Evolutionary conservation across 257 asterid genomes (phyloP), one percentile per base, ranked within the genome.

Genomic region (Leonotis leonurus): DNA sequence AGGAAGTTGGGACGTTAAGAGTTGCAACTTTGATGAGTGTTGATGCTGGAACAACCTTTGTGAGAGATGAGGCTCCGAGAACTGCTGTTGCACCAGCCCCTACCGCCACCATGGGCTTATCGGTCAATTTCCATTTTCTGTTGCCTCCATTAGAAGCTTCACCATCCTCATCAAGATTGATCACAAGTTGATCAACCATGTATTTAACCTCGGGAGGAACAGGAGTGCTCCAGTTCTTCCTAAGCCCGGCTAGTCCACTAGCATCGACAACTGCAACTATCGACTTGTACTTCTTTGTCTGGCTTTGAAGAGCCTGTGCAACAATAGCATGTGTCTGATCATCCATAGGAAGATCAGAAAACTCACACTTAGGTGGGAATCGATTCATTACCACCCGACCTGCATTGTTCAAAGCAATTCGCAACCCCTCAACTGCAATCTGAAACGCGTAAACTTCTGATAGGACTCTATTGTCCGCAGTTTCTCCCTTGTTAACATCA

Each of bases 21-120:
- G 98, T 82, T 10, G 85, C 85, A 29, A 88, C 48, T 72, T 92
- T 89, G 57, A 82, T 63, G 29, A 82, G 74, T 53, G 89, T 78
- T 22, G 97, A 88, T 14, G 78, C 85, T 0, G 96, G 98, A 56
- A 92, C 35, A 14, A 78, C 83, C 80, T 92, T 92, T 24, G 97
- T 81, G 62, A 92, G 77, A 46, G 96, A 84, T 5, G 97, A 86
- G 30, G 70, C 93, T 51, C 99, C 99, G 21, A 86, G 12, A 40
- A 83, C 81, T 12, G 97, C 97, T 1, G 99, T 84, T 37, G 96
- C 99, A 50, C 99, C 96, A 0, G 99, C 97, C 48, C 97, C 97
- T 44, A 88, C 88, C 2, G 98, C 97, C 14, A 92, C 89, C 74
- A 86, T 71, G 1, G 95, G 96, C 62, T 86, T 92, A 52, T 76